These are phyloP conservation scores for Helenozyma rhizophorensis DNA, from an alignment of 805 yeast species.

Conservation along the genomic window DNA sequence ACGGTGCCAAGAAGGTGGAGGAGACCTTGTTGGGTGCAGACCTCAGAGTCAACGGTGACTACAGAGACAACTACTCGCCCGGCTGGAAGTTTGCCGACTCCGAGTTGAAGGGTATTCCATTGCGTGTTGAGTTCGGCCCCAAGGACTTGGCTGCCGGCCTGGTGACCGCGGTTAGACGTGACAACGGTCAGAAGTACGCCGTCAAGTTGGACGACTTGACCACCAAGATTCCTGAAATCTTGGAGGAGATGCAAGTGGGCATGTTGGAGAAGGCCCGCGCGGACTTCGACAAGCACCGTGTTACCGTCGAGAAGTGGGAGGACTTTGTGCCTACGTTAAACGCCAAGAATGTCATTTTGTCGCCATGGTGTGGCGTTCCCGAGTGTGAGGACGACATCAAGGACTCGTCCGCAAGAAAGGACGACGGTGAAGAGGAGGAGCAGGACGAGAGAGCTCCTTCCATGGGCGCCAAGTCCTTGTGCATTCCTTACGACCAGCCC, in stretches of 20 bases:
- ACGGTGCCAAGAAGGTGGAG: constrained; percentile 70
- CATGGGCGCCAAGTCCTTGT: constrained; percentile 98
- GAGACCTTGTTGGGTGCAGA: constrained; percentile 52
- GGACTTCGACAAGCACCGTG: constrained; percentile 79
- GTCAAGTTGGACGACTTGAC: constrained; percentile 65
- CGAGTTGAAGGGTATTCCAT: constrained; percentile 93
- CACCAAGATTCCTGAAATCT: constrained; percentile 62
- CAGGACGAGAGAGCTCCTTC: constrained; percentile 95
- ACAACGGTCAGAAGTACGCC: constrained; percentile 69
- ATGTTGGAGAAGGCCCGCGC: constrained; percentile 76
- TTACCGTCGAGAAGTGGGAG: constrained; percentile 76
- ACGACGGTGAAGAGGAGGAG: constrained; percentile 77
- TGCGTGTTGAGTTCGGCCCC: constrained; percentile 95
- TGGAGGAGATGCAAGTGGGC: constrained; percentile 77
- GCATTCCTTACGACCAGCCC: constrained; percentile 95
- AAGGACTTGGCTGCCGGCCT: constrained; percentile 79
- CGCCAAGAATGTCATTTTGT: constrained; percentile 79
- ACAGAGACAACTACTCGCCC: constrained; percentile 91
- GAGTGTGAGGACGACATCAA: constrained; percentile 97
- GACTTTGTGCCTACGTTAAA: constrained; percentile 92
- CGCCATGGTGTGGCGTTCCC: constrained; percentile 96
- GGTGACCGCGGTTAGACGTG: constrained; percentile 90
- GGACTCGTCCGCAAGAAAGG: constrained; percentile 78
- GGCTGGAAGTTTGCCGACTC: constrained; percentile 99
- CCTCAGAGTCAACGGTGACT: constrained; percentile 78